Evolutionary conservation across 2,329 filamentous ascomycete genomes (phyloP), one percentile per base, ranked within the genome.

Genomic region (Cadophora sp.): DNA sequence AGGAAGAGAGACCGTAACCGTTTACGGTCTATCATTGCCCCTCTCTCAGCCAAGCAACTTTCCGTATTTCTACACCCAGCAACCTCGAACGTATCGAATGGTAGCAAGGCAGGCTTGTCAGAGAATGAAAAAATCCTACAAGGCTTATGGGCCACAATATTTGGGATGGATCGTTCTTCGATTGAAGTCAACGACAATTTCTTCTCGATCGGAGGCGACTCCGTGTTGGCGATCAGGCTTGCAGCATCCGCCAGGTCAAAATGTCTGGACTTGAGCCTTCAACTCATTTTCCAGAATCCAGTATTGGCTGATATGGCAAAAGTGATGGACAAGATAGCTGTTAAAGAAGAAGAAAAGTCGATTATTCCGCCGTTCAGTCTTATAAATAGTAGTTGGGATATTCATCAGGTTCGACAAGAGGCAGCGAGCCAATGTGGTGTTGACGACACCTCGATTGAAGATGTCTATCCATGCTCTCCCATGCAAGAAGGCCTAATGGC

Each of bases 161-260:
- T 66, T 22, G n/a, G 50, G 8, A 29, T 58, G 8, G 22, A 22
- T 14, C 2, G 16, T 37, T 31, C 40, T 2, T 3, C 12, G 0
- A 48, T 66, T 29, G 46, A 55, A 14, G 16, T 73, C 0, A 74
- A 74, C 11, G 79, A 81, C 68, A 80, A 77, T 62, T 84, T 84
- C 75, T 82, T 84, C 56, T 76, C 78, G 19, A 73, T 84, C 2
- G 83, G 83, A 9, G 83, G 83, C 24, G 81, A 84, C 61, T 84
- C 82, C 0, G 78, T 84, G 11, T 70, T 78, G 2, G 82, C 81
- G 0, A 84, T 84, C 79, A 64, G 62, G 22, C 50, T 70, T 26
- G 76, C 79, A 1, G 82, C 85, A 22, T 29, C 24, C 12, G 64
- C 61, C 14, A 50, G 64, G 11, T 37, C 12, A 27, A 43, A 43